These are phyloP conservation scores for Venturia carpophila DNA, from an alignment of 2,329 filamentous ascomycete species.

Conservation along the genomic window DNA sequence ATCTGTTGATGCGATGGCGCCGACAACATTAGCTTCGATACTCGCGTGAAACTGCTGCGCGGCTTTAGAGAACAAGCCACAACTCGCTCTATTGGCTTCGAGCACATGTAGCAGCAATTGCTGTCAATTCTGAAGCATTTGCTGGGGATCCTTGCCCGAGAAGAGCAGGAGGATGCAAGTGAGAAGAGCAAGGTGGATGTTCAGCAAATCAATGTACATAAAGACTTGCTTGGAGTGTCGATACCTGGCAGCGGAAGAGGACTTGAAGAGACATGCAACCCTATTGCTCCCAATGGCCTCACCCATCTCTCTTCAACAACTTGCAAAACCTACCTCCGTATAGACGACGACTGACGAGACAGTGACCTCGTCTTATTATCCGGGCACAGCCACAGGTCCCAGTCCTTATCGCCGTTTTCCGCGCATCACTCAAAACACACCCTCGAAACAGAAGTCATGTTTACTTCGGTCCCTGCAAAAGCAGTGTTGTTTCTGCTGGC, in stretches of 20 bases:
- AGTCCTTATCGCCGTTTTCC: too few relatives aligned
- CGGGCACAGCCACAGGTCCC: background rate
- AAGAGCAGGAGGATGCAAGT: too few relatives aligned
- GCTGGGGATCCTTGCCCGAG: background rate
- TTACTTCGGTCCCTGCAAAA: background rate
- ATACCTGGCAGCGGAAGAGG: background rate
- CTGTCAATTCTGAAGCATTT: background rate
- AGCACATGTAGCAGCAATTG: background rate
- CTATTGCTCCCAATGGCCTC: too few relatives aligned
- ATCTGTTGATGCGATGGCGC: background rate
- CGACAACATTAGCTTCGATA: background rate
- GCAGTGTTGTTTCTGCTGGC: background rate
- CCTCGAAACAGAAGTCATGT: conserved; percentile 1
- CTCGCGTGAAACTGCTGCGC: background rate
- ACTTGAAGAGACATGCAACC: background rate
- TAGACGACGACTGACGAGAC: too few relatives aligned
- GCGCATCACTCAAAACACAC: background rate
- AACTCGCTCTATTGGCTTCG: background rate
- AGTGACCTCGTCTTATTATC: too few relatives aligned
- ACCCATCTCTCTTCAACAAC: background rate
- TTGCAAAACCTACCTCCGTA: too few relatives aligned
- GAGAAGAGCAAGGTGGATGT: background rate
- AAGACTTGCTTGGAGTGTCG: background rate
- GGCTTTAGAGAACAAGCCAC: background rate
- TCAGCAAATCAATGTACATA: background rate